phyloP scores from a whole-genome alignment of 2,329 filamentous ascomycete species.

The Fusarium redolens region DNA sequence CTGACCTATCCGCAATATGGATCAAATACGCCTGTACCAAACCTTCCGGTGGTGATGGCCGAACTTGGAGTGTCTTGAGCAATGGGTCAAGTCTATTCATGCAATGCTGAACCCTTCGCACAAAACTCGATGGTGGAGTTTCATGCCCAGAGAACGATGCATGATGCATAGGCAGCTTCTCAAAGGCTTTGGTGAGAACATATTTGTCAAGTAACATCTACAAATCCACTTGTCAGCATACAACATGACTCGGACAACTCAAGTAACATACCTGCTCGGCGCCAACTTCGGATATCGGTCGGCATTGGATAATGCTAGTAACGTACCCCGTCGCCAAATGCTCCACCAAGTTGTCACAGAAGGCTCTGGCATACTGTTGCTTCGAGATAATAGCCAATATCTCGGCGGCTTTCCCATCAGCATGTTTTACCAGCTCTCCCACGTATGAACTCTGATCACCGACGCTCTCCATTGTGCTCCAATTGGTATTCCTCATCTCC shows the following conservation, averaged over 20 bases:
- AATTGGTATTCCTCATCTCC: slow-evolving; percentile 96
- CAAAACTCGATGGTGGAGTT: slow-evolving; percentile 69
- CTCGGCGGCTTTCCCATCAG: slow-evolving; percentile 78
- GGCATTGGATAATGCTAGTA: slow-evolving; percentile 85
- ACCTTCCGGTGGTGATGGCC: slow-evolving; percentile 88
- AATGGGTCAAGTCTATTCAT: slow-evolving; percentile 91
- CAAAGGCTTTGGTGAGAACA: slow-evolving; percentile 82
- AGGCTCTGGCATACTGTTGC: slow-evolving; percentile 92
- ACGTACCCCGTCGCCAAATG: slow-evolving; percentile 83
- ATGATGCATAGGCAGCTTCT: slow-evolving; percentile 75
- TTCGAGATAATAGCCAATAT: slow-evolving; percentile 84
- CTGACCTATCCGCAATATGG: slow-evolving; percentile 92
- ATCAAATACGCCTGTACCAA: slow-evolving; percentile 97
- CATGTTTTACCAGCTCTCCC: slow-evolving; percentile 78
- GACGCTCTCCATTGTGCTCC: slow-evolving; percentile 92
- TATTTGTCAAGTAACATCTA: slow-evolving; percentile 98
- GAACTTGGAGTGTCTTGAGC: slow-evolving; percentile 96
- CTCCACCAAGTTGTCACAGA: slow-evolving; percentile 96
- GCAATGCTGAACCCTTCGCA: slow-evolving; percentile 85
- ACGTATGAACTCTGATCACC: slow-evolving; percentile 96
- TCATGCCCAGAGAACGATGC: slow-evolving; percentile 57
- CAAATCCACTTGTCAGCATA: slow-evolving; percentile 38
- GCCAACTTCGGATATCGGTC: slow-evolving; percentile 91
- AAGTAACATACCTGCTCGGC: slow-evolving; percentile 79
- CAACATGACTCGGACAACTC: background rate